phyloP scores from a whole-genome alignment of 2,329 filamentous ascomycete genomes.

The Aspergillus sp. region DNA sequence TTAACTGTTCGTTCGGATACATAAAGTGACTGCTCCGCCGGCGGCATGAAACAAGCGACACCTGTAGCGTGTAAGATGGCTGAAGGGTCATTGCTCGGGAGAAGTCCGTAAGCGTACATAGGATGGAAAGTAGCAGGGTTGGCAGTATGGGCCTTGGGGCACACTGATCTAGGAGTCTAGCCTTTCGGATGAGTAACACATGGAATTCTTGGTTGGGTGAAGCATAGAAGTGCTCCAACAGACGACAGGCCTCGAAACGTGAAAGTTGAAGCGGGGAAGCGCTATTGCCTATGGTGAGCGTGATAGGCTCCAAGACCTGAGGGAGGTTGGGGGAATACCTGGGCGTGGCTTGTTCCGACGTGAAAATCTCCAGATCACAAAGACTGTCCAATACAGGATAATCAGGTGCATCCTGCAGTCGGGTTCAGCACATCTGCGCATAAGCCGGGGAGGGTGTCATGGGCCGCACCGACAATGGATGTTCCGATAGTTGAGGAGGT shows the following conservation, averaged over 20 bases:
- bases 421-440: not conserved
- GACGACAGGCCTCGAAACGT: not conserved
- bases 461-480: not conserved
- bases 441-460: not conserved
- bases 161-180: not conserved
- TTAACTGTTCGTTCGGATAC: not conserved
- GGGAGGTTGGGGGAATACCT: not conserved
- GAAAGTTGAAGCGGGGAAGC: not conserved
- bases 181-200: not conserved
- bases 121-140: not conserved
- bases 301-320: too few species aligned
- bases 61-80: not conserved
- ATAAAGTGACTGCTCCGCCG: not conserved
- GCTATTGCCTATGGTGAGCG: not conserved
- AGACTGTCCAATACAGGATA: not conserved
- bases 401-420: not conserved
- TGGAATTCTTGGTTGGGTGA: constrained; percentile 3
- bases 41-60: constrained; percentile 4
- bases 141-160: not conserved
- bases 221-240: constrained; percentile 1
- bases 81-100: not conserved
- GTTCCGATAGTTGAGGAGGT: not conserved
- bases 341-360: not conserved
- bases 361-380: not conserved
- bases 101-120: not conserved